These are phyloP conservation scores for Fusarium sp. DNA, from an alignment of 2,329 filamentous ascomycete genomes.

Conservation along the genomic window DNA sequence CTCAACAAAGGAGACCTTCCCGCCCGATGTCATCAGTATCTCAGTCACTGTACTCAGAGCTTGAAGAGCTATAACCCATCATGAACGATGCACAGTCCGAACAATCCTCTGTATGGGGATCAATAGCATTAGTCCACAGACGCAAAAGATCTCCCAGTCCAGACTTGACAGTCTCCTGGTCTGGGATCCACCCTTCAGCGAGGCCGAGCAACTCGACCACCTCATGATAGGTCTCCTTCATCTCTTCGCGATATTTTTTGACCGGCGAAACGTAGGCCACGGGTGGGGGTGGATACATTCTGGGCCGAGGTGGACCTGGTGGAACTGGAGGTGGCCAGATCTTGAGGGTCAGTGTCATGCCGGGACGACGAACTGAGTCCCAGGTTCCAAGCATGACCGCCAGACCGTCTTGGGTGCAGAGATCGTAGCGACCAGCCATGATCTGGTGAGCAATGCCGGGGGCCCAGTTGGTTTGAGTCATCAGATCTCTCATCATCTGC, in stretches of 20 bases:
- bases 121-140: slow-evolving; percentile 6
- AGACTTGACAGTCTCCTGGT: not conserved
- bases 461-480: not conserved
- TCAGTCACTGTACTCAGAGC: not conserved
- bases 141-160: not conserved
- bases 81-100: not conserved
- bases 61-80: not conserved
- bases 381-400: not conserved
- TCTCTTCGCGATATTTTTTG: not conserved
- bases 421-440: not conserved
- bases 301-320: not conserved
- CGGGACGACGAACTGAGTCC: not conserved
- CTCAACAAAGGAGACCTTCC: not conserved
- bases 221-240: not conserved
- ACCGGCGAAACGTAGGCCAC: too few species aligned
- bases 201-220: not conserved
- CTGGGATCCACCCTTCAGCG: rapidly evolving
- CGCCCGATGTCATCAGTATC: too few species aligned
- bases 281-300: not conserved
- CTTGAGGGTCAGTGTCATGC: not conserved
- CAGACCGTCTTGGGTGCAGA: not conserved
- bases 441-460: not conserved
- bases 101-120: not conserved
- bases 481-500: not conserved
- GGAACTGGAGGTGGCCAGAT: not conserved